phyloP scores from a whole-genome alignment of 1,284 basidiomycete genomes.

The Heterobasidion irregulare region DNA sequence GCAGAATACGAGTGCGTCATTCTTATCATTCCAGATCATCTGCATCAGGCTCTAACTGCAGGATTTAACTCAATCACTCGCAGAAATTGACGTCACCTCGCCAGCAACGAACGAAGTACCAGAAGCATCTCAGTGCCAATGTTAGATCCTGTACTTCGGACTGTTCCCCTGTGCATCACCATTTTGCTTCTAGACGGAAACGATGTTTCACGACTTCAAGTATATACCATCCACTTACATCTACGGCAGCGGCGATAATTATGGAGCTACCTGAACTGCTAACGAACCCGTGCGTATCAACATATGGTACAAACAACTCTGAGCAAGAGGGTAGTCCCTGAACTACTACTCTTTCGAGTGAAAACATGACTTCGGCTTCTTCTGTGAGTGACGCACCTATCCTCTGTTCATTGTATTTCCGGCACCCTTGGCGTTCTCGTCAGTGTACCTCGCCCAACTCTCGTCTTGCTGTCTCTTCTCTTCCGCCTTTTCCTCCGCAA shows the following conservation, averaged over 20 bases:
- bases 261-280: not conserved
- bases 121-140: conserved; percentile 72
- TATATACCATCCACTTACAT: conserved; percentile 2
- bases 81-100: conserved; percentile 79
- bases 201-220: not conserved
- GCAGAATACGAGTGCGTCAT: conserved; percentile 61
- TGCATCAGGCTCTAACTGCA: not conserved
- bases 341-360: not conserved
- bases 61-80: not conserved
- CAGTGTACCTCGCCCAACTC: conserved; percentile 80
- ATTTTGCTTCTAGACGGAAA: no score
- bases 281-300: no score
- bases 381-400: conserved; percentile 23
- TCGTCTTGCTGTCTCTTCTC: conserved; percentile 78
- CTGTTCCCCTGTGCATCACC: not conserved
- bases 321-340: not conserved
- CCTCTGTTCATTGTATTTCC: conserved; percentile 97
- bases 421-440: conserved; percentile 72
- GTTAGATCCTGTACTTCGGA: conserved; percentile 27
- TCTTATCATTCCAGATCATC: not conserved
- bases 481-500: conserved; percentile 68
- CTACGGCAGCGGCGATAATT: not conserved
- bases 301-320: not conserved
- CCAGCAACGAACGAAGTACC: conserved; percentile 56
- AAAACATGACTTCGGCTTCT: not conserved